Conservation (phyloP, 169 alveolate species). For the Besnoitia besnoiti region DNA sequence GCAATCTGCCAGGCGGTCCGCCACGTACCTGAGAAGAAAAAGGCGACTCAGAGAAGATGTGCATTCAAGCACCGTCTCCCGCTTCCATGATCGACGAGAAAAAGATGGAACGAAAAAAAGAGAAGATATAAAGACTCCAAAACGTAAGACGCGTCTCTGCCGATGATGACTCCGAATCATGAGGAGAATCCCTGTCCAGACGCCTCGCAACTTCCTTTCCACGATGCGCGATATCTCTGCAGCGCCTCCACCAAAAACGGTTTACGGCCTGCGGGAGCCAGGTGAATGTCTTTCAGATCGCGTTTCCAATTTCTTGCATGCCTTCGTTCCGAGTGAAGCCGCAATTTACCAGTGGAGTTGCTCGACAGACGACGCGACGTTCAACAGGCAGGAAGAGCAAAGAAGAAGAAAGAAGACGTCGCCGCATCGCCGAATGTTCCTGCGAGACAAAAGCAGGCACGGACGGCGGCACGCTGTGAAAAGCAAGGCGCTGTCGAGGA, state of each 20-base stretch:
- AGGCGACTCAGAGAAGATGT: not conserved
- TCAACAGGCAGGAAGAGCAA: not conserved
- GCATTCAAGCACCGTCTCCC: no score
- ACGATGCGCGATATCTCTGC: no score
- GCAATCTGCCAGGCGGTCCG: conserved; percentile 13
- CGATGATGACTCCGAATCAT: no score
- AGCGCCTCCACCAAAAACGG: no score
- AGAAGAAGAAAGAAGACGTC: conserved; percentile 15
- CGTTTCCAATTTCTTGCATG: no score
- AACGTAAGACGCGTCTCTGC: no score
- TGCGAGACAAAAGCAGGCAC: not conserved
- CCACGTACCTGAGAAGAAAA: not conserved
- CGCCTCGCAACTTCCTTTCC: no score
- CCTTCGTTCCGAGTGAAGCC: no score
- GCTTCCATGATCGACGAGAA: not conserved
- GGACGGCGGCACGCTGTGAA: not conserved
- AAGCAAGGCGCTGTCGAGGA: not conserved
- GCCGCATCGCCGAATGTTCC: conserved; percentile 24
- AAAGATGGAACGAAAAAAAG: not conserved
- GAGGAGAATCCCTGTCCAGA: no score
- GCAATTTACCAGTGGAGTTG: conserved; percentile 36
- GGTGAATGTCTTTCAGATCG: no score
- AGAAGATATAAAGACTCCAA: no score
- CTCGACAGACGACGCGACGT: conserved; percentile 28
- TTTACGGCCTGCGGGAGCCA: no score